Evolutionary conservation across 495 filamentous ascomycete species (phyloP), one percentile per base, ranked within the genome.

Genomic region (Neurospora sp.): DNA sequence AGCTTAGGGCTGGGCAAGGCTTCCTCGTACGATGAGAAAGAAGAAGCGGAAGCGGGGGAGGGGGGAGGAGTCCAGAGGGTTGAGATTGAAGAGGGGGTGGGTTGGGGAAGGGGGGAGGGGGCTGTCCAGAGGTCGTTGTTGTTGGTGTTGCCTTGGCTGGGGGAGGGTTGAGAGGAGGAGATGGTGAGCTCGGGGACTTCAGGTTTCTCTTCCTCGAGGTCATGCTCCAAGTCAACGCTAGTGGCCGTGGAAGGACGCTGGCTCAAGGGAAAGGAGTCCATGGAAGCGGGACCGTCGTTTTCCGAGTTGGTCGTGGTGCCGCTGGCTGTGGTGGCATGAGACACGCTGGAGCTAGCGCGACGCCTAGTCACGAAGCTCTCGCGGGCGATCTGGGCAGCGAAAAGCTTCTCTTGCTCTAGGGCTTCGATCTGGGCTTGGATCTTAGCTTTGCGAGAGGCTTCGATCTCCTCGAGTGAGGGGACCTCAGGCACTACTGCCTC

Each of bases 371-470:
- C 71, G 5, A 75, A 76, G 12, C 78, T 74, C 2, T 70, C 72
- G 70, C 78, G 78, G 14, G 80, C 77, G 4, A 74, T 60, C 66
- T 76, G 70, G 3, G 76, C 75, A 11, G 75, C 74, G 66, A 81
- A 82, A 12, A 77, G 6, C 20, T 76, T 74, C 72, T 83, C 81
- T 39, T 81, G 80, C 76, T 83, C 81, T 1, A 82, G 77, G 3
- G 80, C 81, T 39, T 81, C 80, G 54, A 82, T 81, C 42, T 79
- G 80, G 11, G 80, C 79, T 46, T 80, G 76, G 71, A 81, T 78
- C 40, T 71, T 73, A 0, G 73, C 41, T 49, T 77, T 72, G n/a
- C 38, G 71, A 4, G 42, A 69, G 10, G 54, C 54, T 18, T 62
- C 54, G 11, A 66, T 62, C 27, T 62, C 27, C 0, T 62, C 14